Conservation (phyloP, 2,329 filamentous ascomycete species). For the Aspergillus alliaceus region DNA sequence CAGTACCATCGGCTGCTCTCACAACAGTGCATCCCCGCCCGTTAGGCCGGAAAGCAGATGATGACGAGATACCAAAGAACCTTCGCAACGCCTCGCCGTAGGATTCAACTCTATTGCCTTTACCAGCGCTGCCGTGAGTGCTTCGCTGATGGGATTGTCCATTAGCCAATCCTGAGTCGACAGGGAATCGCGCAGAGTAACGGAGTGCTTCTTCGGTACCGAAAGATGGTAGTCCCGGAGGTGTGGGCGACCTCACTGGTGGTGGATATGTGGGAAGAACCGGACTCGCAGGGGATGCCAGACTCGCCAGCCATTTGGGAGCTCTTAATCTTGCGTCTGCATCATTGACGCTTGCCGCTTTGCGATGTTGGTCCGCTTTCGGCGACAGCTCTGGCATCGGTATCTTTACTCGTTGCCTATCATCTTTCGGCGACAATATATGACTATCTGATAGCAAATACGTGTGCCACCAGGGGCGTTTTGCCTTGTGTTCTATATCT, state of each 20-base stretch:
- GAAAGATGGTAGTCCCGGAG: slow-evolving; percentile 47
- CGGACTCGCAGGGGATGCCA: slow-evolving; percentile 29
- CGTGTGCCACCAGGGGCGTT: slow-evolving; percentile 13
- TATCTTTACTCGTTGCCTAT: not conserved
- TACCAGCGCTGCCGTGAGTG: not conserved
- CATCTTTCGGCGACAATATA: not conserved
- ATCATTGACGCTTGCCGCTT: slow-evolving; percentile 28
- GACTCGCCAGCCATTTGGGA: slow-evolving; percentile 23
- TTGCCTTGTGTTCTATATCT: not conserved
- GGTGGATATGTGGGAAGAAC: slow-evolving; percentile 38
- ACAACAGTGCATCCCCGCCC: slow-evolving; percentile 28
- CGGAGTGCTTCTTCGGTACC: slow-evolving; percentile 40
- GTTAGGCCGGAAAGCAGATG: slow-evolving; percentile 5
- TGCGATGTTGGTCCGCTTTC: slow-evolving; percentile 15
- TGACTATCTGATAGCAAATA: slow-evolving; percentile 15
- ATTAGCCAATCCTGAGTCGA: slow-evolving; percentile 8
- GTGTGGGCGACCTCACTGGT: slow-evolving; percentile 40
- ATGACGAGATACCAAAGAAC: slow-evolving; percentile 29
- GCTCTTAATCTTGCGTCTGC: slow-evolving; percentile 18
- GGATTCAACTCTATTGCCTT: slow-evolving; percentile 13
- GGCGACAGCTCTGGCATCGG: not conserved
- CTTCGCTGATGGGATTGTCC: slow-evolving; percentile 10
- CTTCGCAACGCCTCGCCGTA: slow-evolving; percentile 29
- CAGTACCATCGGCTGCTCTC: slow-evolving; percentile 42
- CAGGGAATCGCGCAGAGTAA: slow-evolving; percentile 28